Conservation (phyloP, 2,329 filamentous ascomycete species). For the Verruconis gallopava region DNA sequence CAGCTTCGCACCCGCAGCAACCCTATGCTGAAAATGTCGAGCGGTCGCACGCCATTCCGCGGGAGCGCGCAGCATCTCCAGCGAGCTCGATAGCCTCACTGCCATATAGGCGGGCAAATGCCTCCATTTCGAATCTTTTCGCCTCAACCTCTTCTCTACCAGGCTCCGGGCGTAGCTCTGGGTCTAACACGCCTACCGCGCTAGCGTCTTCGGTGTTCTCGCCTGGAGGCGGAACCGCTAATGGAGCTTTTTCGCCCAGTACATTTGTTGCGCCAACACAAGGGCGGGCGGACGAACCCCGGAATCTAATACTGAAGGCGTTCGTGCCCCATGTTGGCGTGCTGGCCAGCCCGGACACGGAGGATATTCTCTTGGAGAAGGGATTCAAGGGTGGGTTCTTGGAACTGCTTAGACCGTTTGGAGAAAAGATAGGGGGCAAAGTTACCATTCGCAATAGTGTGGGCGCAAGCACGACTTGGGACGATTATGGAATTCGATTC, state of each 20-base stretch:
- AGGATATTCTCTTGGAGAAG: slow-evolving; percentile 67
- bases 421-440: slow-evolving; percentile 75
- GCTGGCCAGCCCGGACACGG: slow-evolving; percentile 74
- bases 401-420: slow-evolving; percentile 80
- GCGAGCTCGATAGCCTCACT: slow-evolving; percentile 46
- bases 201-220: slow-evolving; percentile 31
- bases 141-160: slow-evolving; percentile 36
- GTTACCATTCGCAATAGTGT: slow-evolving; percentile 84
- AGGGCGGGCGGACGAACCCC: slow-evolving; percentile 39
- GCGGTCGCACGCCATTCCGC: too few species aligned
- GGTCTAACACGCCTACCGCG: slow-evolving; percentile 29
- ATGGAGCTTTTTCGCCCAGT: slow-evolving; percentile 26
- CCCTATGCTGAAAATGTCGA: too few species aligned
- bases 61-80: slow-evolving; percentile 25
- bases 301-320: slow-evolving; percentile 60
- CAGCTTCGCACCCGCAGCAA: neutral
- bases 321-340: slow-evolving; percentile 86
- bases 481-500: slow-evolving; percentile 85
- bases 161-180: slow-evolving; percentile 27
- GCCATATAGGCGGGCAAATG: slow-evolving; percentile 40
- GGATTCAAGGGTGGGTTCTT: slow-evolving; percentile 72
- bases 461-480: slow-evolving; percentile 68
- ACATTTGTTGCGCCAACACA: slow-evolving; percentile 19
- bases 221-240: slow-evolving; percentile 23
- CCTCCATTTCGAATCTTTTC: slow-evolving; percentile 40